Evolutionary conservation across 305 asterid species (phyloP).

Genomic region (Rubia tinctorum): DNA sequence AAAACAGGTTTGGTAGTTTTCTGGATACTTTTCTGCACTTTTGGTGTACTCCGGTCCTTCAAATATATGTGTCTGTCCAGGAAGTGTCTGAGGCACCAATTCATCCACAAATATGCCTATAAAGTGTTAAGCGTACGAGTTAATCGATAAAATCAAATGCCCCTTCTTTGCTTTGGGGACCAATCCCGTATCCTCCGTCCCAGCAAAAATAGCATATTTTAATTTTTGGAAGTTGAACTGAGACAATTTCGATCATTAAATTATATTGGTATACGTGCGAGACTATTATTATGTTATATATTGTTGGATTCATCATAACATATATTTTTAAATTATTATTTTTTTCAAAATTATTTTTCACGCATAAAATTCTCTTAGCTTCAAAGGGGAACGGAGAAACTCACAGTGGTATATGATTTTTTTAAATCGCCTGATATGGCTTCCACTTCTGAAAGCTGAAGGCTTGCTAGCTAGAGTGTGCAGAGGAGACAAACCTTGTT

Average conservation of each 20-base stretch:
- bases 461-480: conserved; percentile 41
- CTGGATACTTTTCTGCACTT: neutral
- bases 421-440: conserved; percentile 21
- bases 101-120: conserved; percentile 16
- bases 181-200: too few relatives aligned
- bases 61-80: neutral
- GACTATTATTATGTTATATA: too few relatives aligned
- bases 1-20: conserved; percentile 11
- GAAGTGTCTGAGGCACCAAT: neutral
- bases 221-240: too few relatives aligned
- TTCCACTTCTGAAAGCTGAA: conserved; percentile 38
- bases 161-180: too few relatives aligned
- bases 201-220: too few relatives aligned
- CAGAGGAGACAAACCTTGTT: conserved; percentile 25
- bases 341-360: too few relatives aligned
- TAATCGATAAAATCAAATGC: neutral
- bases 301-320: too few relatives aligned
- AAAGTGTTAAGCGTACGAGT: neutral
- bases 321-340: too few relatives aligned
- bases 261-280: too few relatives aligned
- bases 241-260: too few relatives aligned
- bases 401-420: conserved; percentile 32
- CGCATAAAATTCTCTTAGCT: too few relatives aligned
- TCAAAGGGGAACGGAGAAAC: conserved; percentile 1
- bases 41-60: neutral